Conservation (phyloP, 73 alveolate genomes). For the Tetrahymena elliotti region DNA sequence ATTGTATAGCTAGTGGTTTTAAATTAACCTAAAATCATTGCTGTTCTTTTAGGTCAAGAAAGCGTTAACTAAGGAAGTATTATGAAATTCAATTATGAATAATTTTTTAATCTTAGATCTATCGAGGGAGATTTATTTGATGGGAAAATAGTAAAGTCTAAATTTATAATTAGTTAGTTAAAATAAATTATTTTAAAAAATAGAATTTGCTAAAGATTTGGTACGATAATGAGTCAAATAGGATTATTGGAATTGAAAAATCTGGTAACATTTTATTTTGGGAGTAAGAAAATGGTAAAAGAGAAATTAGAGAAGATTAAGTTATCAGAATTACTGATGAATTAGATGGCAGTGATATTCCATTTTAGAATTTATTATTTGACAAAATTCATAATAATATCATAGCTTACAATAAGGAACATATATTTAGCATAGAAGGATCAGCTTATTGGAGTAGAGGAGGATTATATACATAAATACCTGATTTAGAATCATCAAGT, state of each 20-base stretch:
- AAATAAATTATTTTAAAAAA: neutral
- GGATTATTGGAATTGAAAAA: neutral
- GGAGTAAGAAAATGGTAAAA: neutral
- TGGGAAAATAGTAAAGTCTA: neutral
- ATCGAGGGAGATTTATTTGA: neutral
- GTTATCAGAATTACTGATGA: neutral
- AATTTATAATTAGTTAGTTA: neutral
- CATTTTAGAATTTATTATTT: neutral
- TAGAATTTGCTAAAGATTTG: neutral
- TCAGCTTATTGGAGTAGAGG: neutral
- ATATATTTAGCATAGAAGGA: neutral
- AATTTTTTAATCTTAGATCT: neutral
- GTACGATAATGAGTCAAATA: neutral
- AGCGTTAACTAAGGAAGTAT: neutral
- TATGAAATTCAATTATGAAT: neutral
- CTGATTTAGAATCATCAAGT: neutral
- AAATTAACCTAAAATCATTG: neutral
- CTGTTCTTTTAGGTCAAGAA: neutral
- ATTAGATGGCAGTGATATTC: neutral
- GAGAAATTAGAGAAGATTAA: neutral
- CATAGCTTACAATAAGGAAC: neutral
- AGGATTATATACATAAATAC: neutral
- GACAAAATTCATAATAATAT: neutral
- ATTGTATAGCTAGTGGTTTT: neutral
- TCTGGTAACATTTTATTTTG: neutral